These are phyloP conservation scores for Populus davidiana DNA, from an alignment of 345 rosid species.

Conservation along the genomic window DNA sequence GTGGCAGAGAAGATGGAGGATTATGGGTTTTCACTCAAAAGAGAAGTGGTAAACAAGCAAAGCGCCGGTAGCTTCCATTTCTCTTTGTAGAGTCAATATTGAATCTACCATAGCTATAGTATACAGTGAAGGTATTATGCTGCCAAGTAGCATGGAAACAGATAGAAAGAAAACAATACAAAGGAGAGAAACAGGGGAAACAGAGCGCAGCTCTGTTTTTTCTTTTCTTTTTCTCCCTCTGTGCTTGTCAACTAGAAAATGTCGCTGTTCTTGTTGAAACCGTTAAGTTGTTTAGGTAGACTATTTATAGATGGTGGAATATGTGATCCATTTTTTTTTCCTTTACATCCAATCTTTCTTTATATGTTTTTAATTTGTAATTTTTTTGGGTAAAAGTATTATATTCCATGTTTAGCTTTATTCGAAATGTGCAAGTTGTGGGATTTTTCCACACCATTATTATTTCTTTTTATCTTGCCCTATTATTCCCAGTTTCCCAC, in stretches of 20 bases:
- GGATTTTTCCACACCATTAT: constrained; percentile 16
- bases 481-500: constrained; percentile 20
- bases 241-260: constrained; percentile 1
- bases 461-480: neutral
- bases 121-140: constrained; percentile 1
- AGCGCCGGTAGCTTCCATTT: constrained; percentile 24
- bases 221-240: neutral
- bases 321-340: neutral
- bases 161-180: neutral
- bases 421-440: constrained; percentile 14
- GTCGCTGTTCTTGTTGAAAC: constrained; percentile 12
- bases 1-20: neutral
- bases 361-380: neutral
- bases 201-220: constrained; percentile 29
- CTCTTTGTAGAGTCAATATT: constrained; percentile 26
- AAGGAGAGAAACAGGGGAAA: constrained; percentile 20
- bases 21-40: constrained; percentile 30
- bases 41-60: constrained; percentile 22
- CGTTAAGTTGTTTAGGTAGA: constrained; percentile 12
- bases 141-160: constrained; percentile 16
- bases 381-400: neutral
- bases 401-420: constrained; percentile 22
- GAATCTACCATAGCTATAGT: constrained; percentile 22
- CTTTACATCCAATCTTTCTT: constrained; percentile 3
- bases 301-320: constrained; percentile 42